phyloP scores from a whole-genome alignment of 2,329 filamentous ascomycete genomes.

The Trichophaea hybrida region DNA sequence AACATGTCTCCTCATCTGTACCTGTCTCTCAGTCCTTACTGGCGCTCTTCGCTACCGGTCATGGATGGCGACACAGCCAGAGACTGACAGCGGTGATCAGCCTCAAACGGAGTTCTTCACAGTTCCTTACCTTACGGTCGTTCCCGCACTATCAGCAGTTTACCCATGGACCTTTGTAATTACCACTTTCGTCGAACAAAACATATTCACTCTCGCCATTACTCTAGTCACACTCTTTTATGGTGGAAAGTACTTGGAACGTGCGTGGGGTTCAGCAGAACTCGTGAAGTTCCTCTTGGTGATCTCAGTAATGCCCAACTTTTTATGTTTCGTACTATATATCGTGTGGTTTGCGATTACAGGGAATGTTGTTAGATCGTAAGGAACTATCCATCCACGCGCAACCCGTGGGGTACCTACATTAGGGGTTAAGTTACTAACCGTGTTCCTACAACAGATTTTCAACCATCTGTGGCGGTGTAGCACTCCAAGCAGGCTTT shows the following conservation, averaged over 20 bases:
- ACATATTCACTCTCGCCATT: constrained; percentile 70
- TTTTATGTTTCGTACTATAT: constrained; percentile 58
- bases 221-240: constrained; percentile 71
- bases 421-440: constrained; percentile 9
- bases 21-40: constrained; percentile 69
- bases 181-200: constrained; percentile 80
- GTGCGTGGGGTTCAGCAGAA: constrained; percentile 85
- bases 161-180: constrained; percentile 90
- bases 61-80: constrained; percentile 35
- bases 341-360: constrained; percentile 59
- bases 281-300: constrained; percentile 80
- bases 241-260: constrained; percentile 85
- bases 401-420: background rate
- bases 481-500: constrained; percentile 81
- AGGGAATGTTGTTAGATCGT: constrained; percentile 30
- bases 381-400: constrained; percentile 11
- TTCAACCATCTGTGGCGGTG: constrained; percentile 73
- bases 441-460: constrained; percentile 39
- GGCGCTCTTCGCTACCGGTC: constrained; percentile 60
- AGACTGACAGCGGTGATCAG: constrained; percentile 23
- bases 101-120: constrained; percentile 46
- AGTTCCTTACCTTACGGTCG: constrained; percentile 73
- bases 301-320: constrained; percentile 64
- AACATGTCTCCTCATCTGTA: constrained; percentile 57
- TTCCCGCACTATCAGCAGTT: constrained; percentile 66